phyloP scores from a whole-genome alignment of 257 asterid genomes.

The Apocynum venetum region DNA sequence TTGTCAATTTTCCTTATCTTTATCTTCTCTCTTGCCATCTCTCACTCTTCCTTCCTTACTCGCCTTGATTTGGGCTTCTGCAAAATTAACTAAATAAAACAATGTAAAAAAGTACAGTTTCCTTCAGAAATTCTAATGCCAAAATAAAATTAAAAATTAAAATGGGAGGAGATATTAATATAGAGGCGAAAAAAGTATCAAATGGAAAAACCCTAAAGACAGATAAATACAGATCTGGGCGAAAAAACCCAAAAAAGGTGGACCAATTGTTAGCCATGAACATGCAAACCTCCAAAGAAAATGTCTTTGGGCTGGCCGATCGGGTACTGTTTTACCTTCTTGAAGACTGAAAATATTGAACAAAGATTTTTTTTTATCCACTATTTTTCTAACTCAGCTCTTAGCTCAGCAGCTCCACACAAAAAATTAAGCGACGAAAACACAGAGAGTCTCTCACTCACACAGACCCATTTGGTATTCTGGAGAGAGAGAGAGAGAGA shows the following conservation, averaged over 20 bases:
- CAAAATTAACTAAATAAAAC: background rate
- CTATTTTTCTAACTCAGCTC: background rate
- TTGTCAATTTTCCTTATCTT: constrained; percentile 42
- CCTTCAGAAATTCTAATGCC: no score
- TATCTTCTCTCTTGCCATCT: constrained; percentile 42
- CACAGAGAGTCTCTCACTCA: background rate
- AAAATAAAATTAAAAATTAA: background rate
- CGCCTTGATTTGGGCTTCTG: background rate
- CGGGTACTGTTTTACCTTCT: constrained; percentile 15
- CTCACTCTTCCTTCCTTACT: background rate
- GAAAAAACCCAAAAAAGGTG: constrained; percentile 10
- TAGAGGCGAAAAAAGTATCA: no score
- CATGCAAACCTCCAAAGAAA: constrained; percentile 19
- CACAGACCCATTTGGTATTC: background rate
- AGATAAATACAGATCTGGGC: constrained; percentile 23
- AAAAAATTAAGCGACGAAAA: background rate
- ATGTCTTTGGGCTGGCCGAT: constrained; percentile 10
- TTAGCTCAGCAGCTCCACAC: background rate
- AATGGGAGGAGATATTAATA: background rate
- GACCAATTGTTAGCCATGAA: constrained; percentile 19
- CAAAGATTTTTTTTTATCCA: background rate
- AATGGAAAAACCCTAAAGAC: constrained; percentile 15
- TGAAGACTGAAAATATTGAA: constrained; percentile 2
- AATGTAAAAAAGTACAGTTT: background rate
- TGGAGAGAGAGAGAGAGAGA: background rate